A percentile compares a stretch with the other conserved stretches of the same genome.
Conservation (phyloP, 179 eudicot species). For the Vitellaria paradoxa region DNA sequence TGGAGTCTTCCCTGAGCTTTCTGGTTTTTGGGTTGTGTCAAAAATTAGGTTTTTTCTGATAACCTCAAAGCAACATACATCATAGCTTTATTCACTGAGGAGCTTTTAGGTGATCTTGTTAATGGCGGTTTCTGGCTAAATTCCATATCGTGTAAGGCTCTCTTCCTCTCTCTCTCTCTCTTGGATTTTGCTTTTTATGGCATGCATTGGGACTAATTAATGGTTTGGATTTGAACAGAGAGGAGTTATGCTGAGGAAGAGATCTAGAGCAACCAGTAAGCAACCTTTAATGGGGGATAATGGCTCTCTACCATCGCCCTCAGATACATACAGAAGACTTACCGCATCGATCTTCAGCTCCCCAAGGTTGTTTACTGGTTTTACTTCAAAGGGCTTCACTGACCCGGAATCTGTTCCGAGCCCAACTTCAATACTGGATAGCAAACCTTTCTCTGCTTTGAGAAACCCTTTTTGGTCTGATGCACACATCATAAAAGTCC, state of each 20-base stretch:
- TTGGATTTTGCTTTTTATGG: not conserved
- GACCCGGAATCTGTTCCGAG: slow-evolving; percentile 46
- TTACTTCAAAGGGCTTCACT: slow-evolving; percentile 34
- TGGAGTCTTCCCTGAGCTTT: not conserved
- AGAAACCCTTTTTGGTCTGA: slow-evolving; percentile 25
- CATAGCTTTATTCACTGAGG: too few species aligned
- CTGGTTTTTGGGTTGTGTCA: not conserved
- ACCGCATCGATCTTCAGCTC: slow-evolving; percentile 36
- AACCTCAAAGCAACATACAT: too few species aligned
- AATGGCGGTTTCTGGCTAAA: slow-evolving; percentile 20
- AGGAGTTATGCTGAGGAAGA: slow-evolving; percentile 22
- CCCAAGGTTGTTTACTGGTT: slow-evolving; percentile 44
- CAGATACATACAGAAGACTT: slow-evolving; percentile 21
- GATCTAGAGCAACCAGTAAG: slow-evolving; percentile 15
- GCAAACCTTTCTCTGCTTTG: slow-evolving; percentile 34
- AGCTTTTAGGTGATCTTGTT: not conserved
- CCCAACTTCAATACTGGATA: slow-evolving; percentile 65
- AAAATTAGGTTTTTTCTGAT: slow-evolving; percentile 1
- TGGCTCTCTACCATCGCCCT: slow-evolving; percentile 29
- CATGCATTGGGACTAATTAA: not conserved
- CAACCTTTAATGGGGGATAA: slow-evolving; percentile 46
- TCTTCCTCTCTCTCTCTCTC: not conserved
- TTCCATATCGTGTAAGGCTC: slow-evolving; percentile 1
- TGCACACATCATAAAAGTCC: slow-evolving; percentile 25
- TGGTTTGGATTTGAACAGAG: slow-evolving; percentile 9